A percentile compares a stretch with the other conserved stretches of the same genome.
Conservation (phyloP, 2,329 filamentous ascomycete genomes). For the Eutypa lata region DNA sequence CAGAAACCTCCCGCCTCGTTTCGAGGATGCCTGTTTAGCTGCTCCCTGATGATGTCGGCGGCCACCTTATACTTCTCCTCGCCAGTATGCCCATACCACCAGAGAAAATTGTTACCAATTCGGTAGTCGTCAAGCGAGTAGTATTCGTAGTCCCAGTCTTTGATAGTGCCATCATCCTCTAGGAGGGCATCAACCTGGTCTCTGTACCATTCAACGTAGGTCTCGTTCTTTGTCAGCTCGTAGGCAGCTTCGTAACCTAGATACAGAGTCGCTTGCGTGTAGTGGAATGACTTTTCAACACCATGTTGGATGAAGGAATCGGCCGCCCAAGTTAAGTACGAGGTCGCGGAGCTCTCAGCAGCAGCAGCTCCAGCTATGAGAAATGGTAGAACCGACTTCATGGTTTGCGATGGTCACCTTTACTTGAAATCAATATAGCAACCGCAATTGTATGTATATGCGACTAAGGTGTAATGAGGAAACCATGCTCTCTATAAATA, state of each 20-base stretch:
- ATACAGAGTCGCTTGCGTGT: slow-evolving; percentile 41
- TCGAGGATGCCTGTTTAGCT: slow-evolving; percentile 43
- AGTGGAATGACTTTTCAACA: slow-evolving; percentile 34
- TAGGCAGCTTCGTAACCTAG: slow-evolving; percentile 41
- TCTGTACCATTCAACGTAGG: slow-evolving; percentile 39
- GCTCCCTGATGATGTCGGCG: slow-evolving; percentile 39
- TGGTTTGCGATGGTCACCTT: background rate
- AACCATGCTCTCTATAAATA: background rate
- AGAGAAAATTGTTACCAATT: slow-evolving; percentile 45
- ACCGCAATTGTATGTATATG: too few relatives aligned
- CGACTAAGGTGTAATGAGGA: background rate
- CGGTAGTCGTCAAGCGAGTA: slow-evolving; percentile 49
- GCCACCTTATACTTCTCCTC: slow-evolving; percentile 44
- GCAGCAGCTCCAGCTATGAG: background rate
- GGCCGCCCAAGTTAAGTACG: slow-evolving; percentile 34
- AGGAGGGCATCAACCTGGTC: slow-evolving; percentile 42
- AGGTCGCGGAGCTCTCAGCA: background rate
- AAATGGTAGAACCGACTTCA: background rate
- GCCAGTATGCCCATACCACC: slow-evolving; percentile 40
- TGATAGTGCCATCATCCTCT: slow-evolving; percentile 38
- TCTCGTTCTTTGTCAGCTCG: slow-evolving; percentile 36
- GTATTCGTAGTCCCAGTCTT: slow-evolving; percentile 39
- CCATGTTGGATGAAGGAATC: slow-evolving; percentile 38
- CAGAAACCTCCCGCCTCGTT: slow-evolving; percentile 48
- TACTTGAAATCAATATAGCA: too few relatives aligned